A percentile compares a stretch with the other conserved stretches of the same genome.
These are phyloP conservation scores for Cladophialophora bantiana DNA, from an alignment of 2,329 filamentous ascomycete genomes.

Conservation along the genomic window DNA sequence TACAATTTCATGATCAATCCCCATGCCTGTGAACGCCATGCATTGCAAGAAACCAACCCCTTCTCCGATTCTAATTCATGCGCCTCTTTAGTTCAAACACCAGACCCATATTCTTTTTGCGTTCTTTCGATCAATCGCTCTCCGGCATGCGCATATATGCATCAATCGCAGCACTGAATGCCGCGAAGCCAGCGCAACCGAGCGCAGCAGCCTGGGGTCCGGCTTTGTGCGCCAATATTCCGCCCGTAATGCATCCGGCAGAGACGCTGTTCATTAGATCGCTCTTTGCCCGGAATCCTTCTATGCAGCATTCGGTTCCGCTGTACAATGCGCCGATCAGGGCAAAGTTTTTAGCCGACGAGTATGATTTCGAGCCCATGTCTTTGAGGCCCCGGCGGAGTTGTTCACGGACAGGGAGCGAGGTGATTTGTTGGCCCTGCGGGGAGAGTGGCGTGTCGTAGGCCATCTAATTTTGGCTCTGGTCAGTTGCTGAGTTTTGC, in stretches of 20 bases:
- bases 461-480: constrained; percentile 73
- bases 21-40: not conserved
- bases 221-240: constrained; percentile 82
- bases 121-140: constrained; percentile 52
- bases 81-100: not conserved
- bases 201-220: constrained; percentile 87
- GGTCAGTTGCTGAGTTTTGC: not conserved
- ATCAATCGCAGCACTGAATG: constrained; percentile 91
- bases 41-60: not conserved
- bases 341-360: constrained; percentile 91
- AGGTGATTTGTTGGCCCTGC: constrained; percentile 61
- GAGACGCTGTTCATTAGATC: constrained; percentile 86
- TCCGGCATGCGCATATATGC: constrained; percentile 81
- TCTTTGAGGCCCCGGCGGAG: constrained; percentile 87
- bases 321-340: constrained; percentile 89
- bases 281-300: constrained; percentile 89
- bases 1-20: not conserved
- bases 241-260: constrained; percentile 90
- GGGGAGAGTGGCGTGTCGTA: constrained; percentile 88
- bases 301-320: constrained; percentile 94
- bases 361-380: constrained; percentile 85
- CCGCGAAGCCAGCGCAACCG: constrained; percentile 92
- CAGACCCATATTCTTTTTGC: not conserved
- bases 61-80: not conserved
- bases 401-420: constrained; percentile 82